phyloP scores from a whole-genome alignment of 2,329 filamentous ascomycete genomes.

The Tolypocladium album region DNA sequence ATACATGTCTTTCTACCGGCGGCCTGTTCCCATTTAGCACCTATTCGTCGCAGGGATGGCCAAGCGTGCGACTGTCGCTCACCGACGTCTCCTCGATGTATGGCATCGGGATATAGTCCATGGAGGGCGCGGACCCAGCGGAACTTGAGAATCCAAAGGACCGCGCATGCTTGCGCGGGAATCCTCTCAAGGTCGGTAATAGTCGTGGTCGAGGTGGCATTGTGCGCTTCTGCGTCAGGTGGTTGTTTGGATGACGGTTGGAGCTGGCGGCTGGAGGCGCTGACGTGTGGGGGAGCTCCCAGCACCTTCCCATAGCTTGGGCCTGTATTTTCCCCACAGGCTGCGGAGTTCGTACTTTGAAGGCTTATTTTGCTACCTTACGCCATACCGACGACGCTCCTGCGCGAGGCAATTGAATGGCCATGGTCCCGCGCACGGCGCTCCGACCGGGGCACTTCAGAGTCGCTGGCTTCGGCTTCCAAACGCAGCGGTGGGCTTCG shows the following conservation, averaged over 20 bases:
- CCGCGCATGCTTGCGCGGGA: slow-evolving; percentile 24
- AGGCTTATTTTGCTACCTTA: not conserved
- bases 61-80: slow-evolving; percentile 7
- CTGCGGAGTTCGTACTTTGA: not conserved
- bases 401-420: slow-evolving; percentile 3
- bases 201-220: slow-evolving; percentile 21
- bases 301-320: not conserved
- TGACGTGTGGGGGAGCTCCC: not conserved
- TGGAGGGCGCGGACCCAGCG: slow-evolving; percentile 15
- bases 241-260: not conserved
- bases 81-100: slow-evolving; percentile 41
- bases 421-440: slow-evolving; percentile 17
- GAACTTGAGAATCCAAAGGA: slow-evolving; percentile 31
- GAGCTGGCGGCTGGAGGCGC: not conserved
- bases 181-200: slow-evolving; percentile 20
- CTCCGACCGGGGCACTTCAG: slow-evolving; percentile 7
- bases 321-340: not conserved
- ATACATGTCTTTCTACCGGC: slow-evolving; percentile 73
- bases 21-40: slow-evolving; percentile 38
- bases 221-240: not conserved
- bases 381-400: slow-evolving; percentile 6
- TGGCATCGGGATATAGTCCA: slow-evolving; percentile 41
- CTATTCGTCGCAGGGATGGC: not conserved
- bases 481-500: slow-evolving; percentile 19
- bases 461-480: slow-evolving; percentile 1